A percentile compares a stretch with the other conserved stretches of the same genome.
Evolutionary conservation across 2,329 filamentous ascomycete species (phyloP).

Genomic region (Sclerotinia minor): DNA sequence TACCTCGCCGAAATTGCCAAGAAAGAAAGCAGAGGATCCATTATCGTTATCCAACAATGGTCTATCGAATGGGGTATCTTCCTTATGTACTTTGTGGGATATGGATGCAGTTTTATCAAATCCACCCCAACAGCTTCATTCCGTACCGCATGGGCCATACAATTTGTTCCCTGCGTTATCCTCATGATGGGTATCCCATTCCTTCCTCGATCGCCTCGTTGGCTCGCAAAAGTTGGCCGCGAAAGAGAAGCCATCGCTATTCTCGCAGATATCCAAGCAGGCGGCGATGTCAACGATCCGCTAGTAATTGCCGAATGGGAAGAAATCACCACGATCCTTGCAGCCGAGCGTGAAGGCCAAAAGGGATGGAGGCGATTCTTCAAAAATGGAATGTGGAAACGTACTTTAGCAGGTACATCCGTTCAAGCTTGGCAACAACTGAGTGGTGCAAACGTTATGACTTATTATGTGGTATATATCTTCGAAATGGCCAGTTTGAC

Average conservation of each 20-base stretch:
- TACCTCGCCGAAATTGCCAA: slow-evolving; percentile 66
- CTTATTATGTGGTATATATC: slow-evolving; percentile 45
- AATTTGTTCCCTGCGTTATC: slow-evolving; percentile 48
- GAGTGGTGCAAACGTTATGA: slow-evolving; percentile 38
- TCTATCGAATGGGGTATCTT: slow-evolving; percentile 67
- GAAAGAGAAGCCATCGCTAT: slow-evolving; percentile 47
- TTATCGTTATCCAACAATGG: slow-evolving; percentile 71
- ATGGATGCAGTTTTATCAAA: slow-evolving; percentile 43
- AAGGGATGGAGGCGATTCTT: slow-evolving; percentile 45
- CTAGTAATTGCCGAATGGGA: slow-evolving; percentile 58
- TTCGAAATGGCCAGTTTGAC: slow-evolving; percentile 44
- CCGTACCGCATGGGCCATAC: slow-evolving; percentile 52
- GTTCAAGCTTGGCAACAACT: slow-evolving; percentile 35
- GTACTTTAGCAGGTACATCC: slow-evolving; percentile 40
- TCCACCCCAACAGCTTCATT: slow-evolving; percentile 48
- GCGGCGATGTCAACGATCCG: slow-evolving; percentile 54
- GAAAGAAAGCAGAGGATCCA: slow-evolving; percentile 55
- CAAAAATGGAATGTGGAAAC: slow-evolving; percentile 58
- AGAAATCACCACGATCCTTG: slow-evolving; percentile 49
- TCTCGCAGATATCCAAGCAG: slow-evolving; percentile 58
- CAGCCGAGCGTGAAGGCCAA: slow-evolving; percentile 35
- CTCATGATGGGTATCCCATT: slow-evolving; percentile 47
- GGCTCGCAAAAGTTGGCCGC: slow-evolving; percentile 53
- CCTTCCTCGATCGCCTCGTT: slow-evolving; percentile 53
- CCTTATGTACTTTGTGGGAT: slow-evolving; percentile 66